These are phyloP conservation scores for Haplosporangium sp. DNA, from an alignment of 371 early-diverging fungal species.

Conservation along the genomic window DNA sequence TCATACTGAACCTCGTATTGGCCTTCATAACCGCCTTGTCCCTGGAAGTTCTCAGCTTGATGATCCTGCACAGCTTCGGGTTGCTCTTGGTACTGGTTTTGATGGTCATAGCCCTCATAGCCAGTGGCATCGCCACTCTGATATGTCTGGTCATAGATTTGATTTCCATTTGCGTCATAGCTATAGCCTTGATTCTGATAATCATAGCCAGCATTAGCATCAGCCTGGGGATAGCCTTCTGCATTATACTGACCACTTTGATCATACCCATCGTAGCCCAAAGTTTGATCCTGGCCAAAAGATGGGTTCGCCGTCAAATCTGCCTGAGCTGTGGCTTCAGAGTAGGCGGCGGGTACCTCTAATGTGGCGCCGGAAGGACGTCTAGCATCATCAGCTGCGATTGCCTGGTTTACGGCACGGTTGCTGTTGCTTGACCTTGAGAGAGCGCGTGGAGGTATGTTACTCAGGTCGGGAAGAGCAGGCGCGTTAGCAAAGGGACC, in stretches of 20 bases:
- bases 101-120: constrained; percentile 19
- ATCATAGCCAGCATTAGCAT: constrained; percentile 8
- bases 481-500: constrained; percentile 52
- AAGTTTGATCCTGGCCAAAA: constrained; percentile 10
- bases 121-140: constrained; percentile 3
- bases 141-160: constrained; percentile 9
- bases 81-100: constrained; percentile 18
- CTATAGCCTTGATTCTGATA: constrained; percentile 12
- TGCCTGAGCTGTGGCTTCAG: constrained; percentile 5
- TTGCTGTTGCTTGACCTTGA: constrained; percentile 38
- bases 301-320: neutral
- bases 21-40: constrained; percentile 13
- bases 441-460: constrained; percentile 29
- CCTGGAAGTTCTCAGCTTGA: constrained; percentile 11
- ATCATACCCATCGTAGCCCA: constrained; percentile 14
- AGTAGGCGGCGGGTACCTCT: constrained; percentile 22
- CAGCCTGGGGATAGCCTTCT: constrained; percentile 14
- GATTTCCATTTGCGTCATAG: constrained; percentile 9
- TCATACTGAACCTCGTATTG: constrained; percentile 20
- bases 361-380: constrained; percentile 24
- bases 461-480: constrained; percentile 39
- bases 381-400: constrained; percentile 14
- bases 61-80: constrained; percentile 7
- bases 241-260: constrained; percentile 19
- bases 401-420: constrained; percentile 7